Evolutionary conservation across 768 basidiomycete genomes (phyloP).

Genomic region (Collybia sordida): DNA sequence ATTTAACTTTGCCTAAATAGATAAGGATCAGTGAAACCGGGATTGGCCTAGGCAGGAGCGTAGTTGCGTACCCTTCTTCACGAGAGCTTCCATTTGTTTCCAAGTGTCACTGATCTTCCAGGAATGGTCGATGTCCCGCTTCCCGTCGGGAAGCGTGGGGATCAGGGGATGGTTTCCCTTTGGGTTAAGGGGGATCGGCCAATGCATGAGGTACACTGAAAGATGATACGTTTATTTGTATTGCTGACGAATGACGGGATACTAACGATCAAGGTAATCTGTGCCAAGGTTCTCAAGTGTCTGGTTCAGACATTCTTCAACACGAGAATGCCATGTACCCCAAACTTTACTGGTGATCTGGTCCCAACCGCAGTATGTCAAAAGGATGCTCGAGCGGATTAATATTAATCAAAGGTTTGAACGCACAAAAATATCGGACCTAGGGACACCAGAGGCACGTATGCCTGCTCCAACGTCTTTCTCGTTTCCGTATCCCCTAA

Average conservation of each 20-base stretch:
- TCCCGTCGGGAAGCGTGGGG: conserved; percentile 60
- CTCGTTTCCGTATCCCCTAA: conserved; percentile 72
- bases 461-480: conserved; percentile 83
- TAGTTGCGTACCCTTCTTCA: conserved; percentile 51
- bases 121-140: conserved; percentile 63
- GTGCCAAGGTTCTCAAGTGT: conserved; percentile 78
- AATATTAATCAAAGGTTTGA: too few species aligned
- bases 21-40: conserved; percentile 5
- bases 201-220: conserved; percentile 70
- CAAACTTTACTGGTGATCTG: conserved; percentile 75
- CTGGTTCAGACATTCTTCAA: conserved; percentile 73
- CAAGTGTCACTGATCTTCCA: conserved; percentile 76
- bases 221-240: conserved; percentile 9
- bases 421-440: conserved; percentile 55
- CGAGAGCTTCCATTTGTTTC: conserved; percentile 78
- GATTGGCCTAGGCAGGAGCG: not conserved
- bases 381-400: not conserved
- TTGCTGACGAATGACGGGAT: conserved; percentile 3
- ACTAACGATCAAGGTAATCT: conserved; percentile 80
- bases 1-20: conserved; percentile 57
- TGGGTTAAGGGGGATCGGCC: conserved; percentile 77
- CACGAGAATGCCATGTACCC: conserved; percentile 67
- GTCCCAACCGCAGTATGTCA: not conserved
- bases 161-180: conserved; percentile 62
- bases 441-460: conserved; percentile 70